A percentile compares a stretch with the other conserved stretches of the same genome.
These are phyloP conservation scores for Trichosanthes truncata DNA, from an alignment of 306 rosid species.

Conservation along the genomic window DNA sequence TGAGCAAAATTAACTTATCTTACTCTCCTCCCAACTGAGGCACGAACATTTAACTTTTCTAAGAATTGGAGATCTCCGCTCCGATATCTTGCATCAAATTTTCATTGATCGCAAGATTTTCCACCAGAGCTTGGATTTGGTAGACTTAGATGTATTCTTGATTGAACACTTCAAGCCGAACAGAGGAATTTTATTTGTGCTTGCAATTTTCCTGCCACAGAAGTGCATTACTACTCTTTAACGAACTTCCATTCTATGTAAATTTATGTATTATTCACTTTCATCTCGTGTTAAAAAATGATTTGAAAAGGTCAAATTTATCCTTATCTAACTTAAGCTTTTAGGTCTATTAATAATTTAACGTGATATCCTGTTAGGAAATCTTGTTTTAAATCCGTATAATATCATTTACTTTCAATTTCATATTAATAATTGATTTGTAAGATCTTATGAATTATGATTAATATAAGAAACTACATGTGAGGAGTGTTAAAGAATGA, in stretches of 20 bases:
- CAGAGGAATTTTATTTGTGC: background rate
- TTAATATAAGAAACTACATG: background rate
- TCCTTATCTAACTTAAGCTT: background rate
- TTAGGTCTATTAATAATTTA: background rate
- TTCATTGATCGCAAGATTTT: background rate
- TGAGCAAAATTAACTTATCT: background rate
- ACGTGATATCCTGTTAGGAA: background rate
- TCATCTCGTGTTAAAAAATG: background rate
- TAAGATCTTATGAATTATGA: background rate
- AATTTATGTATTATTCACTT: background rate
- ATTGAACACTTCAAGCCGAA: background rate
- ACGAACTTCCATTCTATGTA: background rate
- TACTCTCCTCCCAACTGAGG: background rate
- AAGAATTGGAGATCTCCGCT: slow-evolving; percentile 6
- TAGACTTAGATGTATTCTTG: background rate
- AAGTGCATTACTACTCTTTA: background rate
- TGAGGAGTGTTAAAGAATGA: background rate
- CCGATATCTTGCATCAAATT: background rate
- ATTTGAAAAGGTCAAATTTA: background rate
- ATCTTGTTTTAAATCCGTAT: background rate
- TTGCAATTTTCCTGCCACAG: background rate
- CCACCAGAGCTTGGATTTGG: background rate
- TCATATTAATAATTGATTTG: background rate
- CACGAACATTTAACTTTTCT: background rate
- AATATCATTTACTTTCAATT: background rate